Conservation (phyloP, 1,284 basidiomycete genomes). For the Cutaneotrichosporon mucoides region DNA sequence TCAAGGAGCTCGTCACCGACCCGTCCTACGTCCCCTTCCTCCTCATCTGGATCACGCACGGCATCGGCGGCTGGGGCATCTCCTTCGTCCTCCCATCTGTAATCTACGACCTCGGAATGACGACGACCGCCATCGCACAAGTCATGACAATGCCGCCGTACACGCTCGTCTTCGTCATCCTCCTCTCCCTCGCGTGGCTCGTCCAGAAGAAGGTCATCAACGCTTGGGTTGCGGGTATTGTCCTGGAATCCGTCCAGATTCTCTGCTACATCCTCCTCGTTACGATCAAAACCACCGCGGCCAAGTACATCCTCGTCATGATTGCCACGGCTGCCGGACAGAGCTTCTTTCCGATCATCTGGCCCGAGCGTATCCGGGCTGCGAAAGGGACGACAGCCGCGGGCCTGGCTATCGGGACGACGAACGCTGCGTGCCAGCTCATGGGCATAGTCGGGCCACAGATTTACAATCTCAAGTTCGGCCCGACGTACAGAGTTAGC, state of each 20-base stretch:
- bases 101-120: conserved; percentile 11
- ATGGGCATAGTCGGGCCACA: conserved; percentile 13
- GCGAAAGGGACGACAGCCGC: conserved; percentile 7
- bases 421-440: conserved; percentile 5
- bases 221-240: conserved; percentile 2
- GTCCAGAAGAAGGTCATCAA: conserved; percentile 1
- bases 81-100: conserved; percentile 12
- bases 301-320: conserved; percentile 12
- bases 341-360: conserved; percentile 11
- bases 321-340: conserved; percentile 9
- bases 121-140: conserved; percentile 9
- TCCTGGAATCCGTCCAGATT: conserved; percentile 3
- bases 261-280: conserved; percentile 12
- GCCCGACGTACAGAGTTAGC: conserved; percentile 10
- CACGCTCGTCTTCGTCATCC: conserved; percentile 15
- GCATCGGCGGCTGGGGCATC: conserved; percentile 15
- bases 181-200: conserved; percentile 6
- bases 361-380: conserved; percentile 13
- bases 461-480: conserved; percentile 12
- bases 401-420: conserved; percentile 10
- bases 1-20: background rate
- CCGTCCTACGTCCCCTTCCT: conserved; percentile 5
- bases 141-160: conserved; percentile 17
- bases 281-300: background rate
- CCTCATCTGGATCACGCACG: conserved; percentile 15